Base-by-base conservation (phyloP, 208 protist genomes). In the Vickermania ingenoplastis region DNA sequence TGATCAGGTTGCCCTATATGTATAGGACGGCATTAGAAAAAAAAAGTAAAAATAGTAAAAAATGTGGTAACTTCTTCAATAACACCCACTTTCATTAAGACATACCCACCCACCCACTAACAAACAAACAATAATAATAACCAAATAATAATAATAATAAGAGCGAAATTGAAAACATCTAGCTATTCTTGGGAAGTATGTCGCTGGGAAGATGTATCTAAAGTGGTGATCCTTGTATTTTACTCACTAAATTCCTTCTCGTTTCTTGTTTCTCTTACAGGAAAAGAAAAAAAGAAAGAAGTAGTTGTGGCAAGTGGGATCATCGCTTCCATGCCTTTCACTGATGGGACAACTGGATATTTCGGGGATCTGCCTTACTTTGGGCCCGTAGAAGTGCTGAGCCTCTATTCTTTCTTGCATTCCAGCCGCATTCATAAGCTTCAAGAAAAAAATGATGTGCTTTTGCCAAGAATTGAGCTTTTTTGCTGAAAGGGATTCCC, bases 331-430 rank as follows among this genome's bases (percentile, higher is more conserved):
- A 77, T 79, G 69, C 45, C 50, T 14, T 54, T 54, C 24, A 81
- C 67, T 21, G 69, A 79, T 31, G 58, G 60, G 2, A 74, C 69
- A 22, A 69, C 62, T 11, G 84, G 84, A 5, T 83, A 72, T 53
- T 91, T 85, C 62, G 63, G 71, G 23, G 84, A 91, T 79, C 49
- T 88, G 2, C 84, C 77, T 0, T 91, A 88, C 45, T 83, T 83
- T 31, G 60, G 61, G 28, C 80, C 80, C 25, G 73, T 88, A 5
- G 80, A 88, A 56, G 77, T 69, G 7, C 69, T 69, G 52, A 58
- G 75, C 23, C 88, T 91, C 59, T 86, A 83, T 67, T 71, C 87
- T 25, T 52, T 72, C 13, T 59, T 85, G 2, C 57, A 53, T 36
- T 74, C 60, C 7, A 69, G 69, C 26, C 67, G 72, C 3, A 49